Conservation (phyloP, 2,329 filamentous ascomycete genomes). For the Neopestalotiopsis sp. region DNA sequence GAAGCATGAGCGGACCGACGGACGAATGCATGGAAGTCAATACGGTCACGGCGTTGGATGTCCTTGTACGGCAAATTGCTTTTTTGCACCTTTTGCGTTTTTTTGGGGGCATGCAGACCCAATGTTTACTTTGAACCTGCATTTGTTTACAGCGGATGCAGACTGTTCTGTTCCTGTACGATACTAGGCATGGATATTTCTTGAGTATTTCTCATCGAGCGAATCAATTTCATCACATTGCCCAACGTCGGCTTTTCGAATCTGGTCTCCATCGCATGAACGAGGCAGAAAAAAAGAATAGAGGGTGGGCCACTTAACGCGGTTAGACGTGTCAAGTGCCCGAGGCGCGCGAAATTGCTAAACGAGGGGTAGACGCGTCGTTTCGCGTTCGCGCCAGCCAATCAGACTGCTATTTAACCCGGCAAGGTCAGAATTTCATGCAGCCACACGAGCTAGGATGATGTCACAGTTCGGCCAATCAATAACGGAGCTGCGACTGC, state of each 20-base stretch:
- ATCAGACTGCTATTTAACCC: neutral
- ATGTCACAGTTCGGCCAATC: constrained; percentile 12
- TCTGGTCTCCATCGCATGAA: neutral
- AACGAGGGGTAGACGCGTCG: constrained; percentile 12
- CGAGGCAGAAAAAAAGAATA: constrained; percentile 5
- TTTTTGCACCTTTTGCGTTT: neutral
- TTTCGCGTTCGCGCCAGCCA: constrained; percentile 13
- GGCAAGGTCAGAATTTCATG: neutral
- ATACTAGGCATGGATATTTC: neutral
- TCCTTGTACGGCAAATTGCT: neutral
- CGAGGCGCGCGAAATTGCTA: neutral
- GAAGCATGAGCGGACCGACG: neutral
- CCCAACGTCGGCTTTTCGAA: neutral
- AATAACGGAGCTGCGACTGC: neutral
- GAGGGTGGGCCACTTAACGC: constrained; percentile 17
- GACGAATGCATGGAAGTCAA: constrained; percentile 10
- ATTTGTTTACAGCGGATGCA: constrained; percentile 4
- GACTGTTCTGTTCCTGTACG: constrained; percentile 7
- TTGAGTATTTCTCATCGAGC: neutral
- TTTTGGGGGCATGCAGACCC: neutral
- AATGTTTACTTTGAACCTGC: neutral
- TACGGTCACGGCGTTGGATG: constrained; percentile 10
- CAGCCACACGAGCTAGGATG: constrained; percentile 3
- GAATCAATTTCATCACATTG: neutral
- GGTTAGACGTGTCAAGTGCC: neutral